These are phyloP conservation scores for Boletus insuetus DNA, from an alignment of 768 basidiomycete species.

Conservation along the genomic window DNA sequence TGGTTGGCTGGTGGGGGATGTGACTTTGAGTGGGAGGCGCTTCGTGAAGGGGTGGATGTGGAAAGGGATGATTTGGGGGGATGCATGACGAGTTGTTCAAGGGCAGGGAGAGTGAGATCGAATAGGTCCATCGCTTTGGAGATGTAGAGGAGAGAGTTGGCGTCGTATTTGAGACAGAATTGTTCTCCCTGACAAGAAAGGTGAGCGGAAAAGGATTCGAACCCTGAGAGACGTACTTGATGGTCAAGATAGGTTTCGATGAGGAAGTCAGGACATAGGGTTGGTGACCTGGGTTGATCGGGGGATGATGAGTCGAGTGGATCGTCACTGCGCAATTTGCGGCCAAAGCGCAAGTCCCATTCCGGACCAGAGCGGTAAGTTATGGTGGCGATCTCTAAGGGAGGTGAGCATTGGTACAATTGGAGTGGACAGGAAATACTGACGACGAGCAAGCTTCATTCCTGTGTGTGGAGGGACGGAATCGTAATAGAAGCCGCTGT, in stretches of 20 bases:
- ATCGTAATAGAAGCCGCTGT: conserved; percentile 97
- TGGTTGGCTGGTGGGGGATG: conserved; percentile 72
- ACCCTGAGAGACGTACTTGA: conserved; percentile 41
- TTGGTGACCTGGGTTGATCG: conserved; percentile 46
- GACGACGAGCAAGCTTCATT: conserved; percentile 97
- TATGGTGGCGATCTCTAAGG: conserved; percentile 93
- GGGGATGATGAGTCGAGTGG: background rate
- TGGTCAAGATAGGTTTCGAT: conserved; percentile 99
- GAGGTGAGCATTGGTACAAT: background rate
- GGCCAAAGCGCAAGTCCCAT: conserved; percentile 98
- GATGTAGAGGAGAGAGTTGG: conserved; percentile 97
- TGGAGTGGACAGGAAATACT: conserved; percentile 26
- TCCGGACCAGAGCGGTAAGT: conserved; percentile 99
- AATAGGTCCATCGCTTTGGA: conserved; percentile 99
- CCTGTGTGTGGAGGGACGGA: conserved; percentile 93
- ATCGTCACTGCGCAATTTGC: conserved; percentile 51
- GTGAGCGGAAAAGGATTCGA: conserved; percentile 1
- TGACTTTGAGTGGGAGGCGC: conserved; percentile 59
- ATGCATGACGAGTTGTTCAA: conserved; percentile 63
- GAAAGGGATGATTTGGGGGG: conserved; percentile 21
- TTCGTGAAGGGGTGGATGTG: conserved; percentile 14
- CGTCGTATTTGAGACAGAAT: conserved; percentile 98
- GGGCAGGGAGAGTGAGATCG: conserved; percentile 82
- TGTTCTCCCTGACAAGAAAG: conserved; percentile 69
- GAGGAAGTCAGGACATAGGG: conserved; percentile 93